These are phyloP conservation scores for Brettanomyces nanus DNA, from an alignment of 805 yeast genomes.

Conservation along the genomic window DNA sequence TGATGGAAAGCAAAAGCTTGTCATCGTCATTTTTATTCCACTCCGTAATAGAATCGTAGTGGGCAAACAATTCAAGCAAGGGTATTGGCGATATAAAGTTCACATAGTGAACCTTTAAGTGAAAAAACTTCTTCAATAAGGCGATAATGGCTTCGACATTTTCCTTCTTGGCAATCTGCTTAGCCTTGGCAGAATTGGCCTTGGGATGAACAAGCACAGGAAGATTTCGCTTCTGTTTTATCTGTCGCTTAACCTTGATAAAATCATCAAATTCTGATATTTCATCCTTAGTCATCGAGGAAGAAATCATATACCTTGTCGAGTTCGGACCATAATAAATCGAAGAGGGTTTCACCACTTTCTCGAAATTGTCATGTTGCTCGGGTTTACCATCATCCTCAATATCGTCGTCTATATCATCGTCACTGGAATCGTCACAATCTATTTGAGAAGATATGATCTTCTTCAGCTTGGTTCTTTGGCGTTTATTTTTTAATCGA, in stretches of 20 bases:
- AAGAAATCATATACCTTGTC: slow-evolving; percentile 36
- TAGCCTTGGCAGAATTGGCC: slow-evolving; percentile 3
- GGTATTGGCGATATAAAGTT: slow-evolving; percentile 30
- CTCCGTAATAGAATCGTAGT: slow-evolving; percentile 25
- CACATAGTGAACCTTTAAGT: slow-evolving; percentile 29
- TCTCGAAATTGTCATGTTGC: background rate
- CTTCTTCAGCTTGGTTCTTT: slow-evolving; percentile 8
- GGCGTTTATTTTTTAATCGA: slow-evolving; percentile 17
- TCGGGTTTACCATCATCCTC: slow-evolving; percentile 5
- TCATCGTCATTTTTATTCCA: slow-evolving; percentile 44
- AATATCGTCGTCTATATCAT: slow-evolving; percentile 8
- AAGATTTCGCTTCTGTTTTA: slow-evolving; percentile 23
- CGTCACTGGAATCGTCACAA: slow-evolving; percentile 3
- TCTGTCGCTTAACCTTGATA: slow-evolving; percentile 22
- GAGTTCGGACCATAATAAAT: slow-evolving; percentile 47
- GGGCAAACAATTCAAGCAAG: slow-evolving; percentile 30
- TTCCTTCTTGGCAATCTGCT: slow-evolving; percentile 11
- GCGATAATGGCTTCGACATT: slow-evolving; percentile 28
- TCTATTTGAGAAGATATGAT: background rate
- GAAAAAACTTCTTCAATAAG: slow-evolving; percentile 36
- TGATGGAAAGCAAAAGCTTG: slow-evolving; percentile 31
- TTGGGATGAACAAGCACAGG: slow-evolving; percentile 13
- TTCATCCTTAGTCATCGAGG: slow-evolving; percentile 20
- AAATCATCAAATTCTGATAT: slow-evolving; percentile 20
- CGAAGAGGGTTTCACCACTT: slow-evolving; percentile 19